phyloP scores from a whole-genome alignment of 495 filamentous ascomycete genomes.

The Penicillium turbatum region DNA sequence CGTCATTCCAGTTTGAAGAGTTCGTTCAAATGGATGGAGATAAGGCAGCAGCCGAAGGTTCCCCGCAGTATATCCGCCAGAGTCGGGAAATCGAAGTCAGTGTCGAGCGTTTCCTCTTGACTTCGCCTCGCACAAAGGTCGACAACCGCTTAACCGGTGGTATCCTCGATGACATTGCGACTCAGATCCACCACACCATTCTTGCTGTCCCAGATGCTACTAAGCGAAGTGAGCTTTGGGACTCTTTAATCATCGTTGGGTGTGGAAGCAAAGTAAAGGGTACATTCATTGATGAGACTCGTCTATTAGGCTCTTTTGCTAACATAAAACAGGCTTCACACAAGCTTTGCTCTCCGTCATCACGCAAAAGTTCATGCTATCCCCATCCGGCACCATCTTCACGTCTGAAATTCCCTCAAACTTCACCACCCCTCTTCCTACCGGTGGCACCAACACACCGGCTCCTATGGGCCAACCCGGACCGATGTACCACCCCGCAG shows the following conservation, averaged over 20 bases:
- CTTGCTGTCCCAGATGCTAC: slow-evolving; percentile 71
- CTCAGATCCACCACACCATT: slow-evolving; percentile 76
- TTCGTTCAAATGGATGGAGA: slow-evolving; percentile 54
- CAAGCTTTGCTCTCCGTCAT: slow-evolving; percentile 79
- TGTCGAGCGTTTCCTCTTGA: slow-evolving; percentile 79
- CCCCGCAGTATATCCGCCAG: slow-evolving; percentile 39
- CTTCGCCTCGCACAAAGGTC: slow-evolving; percentile 37
- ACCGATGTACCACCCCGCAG: slow-evolving; percentile 40
- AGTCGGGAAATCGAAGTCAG: slow-evolving; percentile 78
- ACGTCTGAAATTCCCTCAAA: slow-evolving; percentile 91
- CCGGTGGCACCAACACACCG: slow-evolving; percentile 89
- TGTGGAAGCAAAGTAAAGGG: slow-evolving; percentile 82
- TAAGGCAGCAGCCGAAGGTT: slow-evolving; percentile 19
- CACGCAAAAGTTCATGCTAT: slow-evolving; percentile 77
- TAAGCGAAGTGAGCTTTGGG: slow-evolving; percentile 83
- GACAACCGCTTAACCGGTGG: slow-evolving; percentile 48
- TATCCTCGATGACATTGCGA: slow-evolving; percentile 74
- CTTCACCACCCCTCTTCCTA: slow-evolving; percentile 82
- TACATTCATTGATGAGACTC: slow-evolving; percentile 20
- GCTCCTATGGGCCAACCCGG: slow-evolving; percentile 54
- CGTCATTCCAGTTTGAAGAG: slow-evolving; percentile 80
- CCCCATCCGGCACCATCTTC: slow-evolving; percentile 92
- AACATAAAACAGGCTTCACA: slow-evolving; percentile 57
- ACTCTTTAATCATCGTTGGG: slow-evolving; percentile 80
- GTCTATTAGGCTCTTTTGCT: neutral